These are phyloP conservation scores for Bothriochloa decipiens DNA, from an alignment of 176 grass and related monocot species.

Conservation along the genomic window DNA sequence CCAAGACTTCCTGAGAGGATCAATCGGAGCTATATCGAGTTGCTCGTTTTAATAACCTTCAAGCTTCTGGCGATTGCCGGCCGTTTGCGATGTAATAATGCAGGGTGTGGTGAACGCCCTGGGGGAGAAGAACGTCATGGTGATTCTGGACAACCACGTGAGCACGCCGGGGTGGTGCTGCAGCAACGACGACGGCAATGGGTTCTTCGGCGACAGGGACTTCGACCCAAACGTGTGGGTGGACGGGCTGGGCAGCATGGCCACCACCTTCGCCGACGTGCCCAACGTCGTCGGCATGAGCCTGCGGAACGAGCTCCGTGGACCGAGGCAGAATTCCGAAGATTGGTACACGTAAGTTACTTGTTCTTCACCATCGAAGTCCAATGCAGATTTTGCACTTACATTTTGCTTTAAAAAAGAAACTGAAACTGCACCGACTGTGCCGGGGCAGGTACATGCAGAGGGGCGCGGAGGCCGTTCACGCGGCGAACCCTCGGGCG, in stretches of 20 bases:
- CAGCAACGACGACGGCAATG: constrained; percentile 60
- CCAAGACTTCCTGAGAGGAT: not conserved
- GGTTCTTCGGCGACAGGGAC: constrained; percentile 80
- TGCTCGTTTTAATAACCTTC: not conserved
- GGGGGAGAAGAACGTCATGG: constrained; percentile 65
- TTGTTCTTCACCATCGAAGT: not conserved
- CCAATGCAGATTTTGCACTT: not conserved
- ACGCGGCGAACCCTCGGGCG: constrained; percentile 50
- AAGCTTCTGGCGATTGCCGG: not conserved
- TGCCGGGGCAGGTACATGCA: constrained; percentile 61
- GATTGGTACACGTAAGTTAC: constrained; percentile 68
- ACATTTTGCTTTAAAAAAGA: not conserved
- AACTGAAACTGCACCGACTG: not conserved
- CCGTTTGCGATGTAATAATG: not conserved
- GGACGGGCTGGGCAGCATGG: constrained; percentile 59
- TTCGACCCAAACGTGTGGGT: constrained; percentile 70
- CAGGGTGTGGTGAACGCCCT: constrained; percentile 64
- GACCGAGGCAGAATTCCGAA: constrained; percentile 60
- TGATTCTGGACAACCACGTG: constrained; percentile 86
- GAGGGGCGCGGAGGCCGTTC: constrained; percentile 69
- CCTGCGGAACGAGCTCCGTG: constrained; percentile 81
- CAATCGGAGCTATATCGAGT: not conserved
- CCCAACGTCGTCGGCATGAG: constrained; percentile 77
- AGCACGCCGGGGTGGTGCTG: constrained; percentile 76
- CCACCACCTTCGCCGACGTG: constrained; percentile 53